Evolutionary conservation across 345 rosid species (phyloP), one percentile per base, ranked within the genome.

Genomic region (Brassica carinata): DNA sequence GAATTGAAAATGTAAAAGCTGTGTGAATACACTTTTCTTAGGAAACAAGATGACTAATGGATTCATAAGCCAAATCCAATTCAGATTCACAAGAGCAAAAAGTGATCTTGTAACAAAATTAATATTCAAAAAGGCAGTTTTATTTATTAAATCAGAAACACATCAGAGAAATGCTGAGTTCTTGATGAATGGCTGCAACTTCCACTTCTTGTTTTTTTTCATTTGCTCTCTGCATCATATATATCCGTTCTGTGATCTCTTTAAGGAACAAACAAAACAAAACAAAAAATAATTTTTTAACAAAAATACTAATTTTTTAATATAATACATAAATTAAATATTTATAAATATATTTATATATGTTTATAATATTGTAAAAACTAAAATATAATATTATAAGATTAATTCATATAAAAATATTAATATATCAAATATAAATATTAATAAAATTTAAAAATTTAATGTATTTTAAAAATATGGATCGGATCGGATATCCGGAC

Each of bases 201-300:
- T 55, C 71, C 11, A 73, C 2, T 11, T 62, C 48, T 23, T 23
- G 1, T 61, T 4, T 26, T 10, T 23, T 67, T 10, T 80, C 79
- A 80, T 43, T 81, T 81, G 83, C 83, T 81, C 80, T 81, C 83
- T 38, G 76, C 76, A 81, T 81, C 83, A 30, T 81, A 81, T 64
- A 81, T 81, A 70, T 81, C 83, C 53, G 83, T 81, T 81, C 83
- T 80, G 76, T 70, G 23, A 27, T 36, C 57, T 55, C 76, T 27
- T 8, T 53, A 80, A 80, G 83, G 83, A 80, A 69, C 53, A 64
- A 64, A n/a, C 66, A 73, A 51, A 63, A 3, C 9, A 40, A 14
- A 51, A 4, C 17, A 33, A 74, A 19, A 68, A n/a, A n/a, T n/a
- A n/a, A n/a, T n/a, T n/a, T n/a, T n/a, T n/a, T n/a, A n/a, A n/a